Base-by-base conservation (phyloP, 352 stramenopile genomes). In the Phytopythium ostracodes region DNA sequence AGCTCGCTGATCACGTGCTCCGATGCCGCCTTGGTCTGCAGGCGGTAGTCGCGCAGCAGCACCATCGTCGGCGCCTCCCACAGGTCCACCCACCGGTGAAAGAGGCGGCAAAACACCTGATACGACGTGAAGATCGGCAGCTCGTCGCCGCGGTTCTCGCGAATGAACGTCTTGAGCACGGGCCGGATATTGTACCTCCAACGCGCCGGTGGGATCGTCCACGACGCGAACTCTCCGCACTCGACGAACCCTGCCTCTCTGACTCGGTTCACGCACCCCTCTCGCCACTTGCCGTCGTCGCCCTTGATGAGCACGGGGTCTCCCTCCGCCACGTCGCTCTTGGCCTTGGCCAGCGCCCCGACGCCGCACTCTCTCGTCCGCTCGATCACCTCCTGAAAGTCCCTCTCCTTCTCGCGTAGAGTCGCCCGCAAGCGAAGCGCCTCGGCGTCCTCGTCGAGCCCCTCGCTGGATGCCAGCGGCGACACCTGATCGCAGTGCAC, bases 51-150 rank as follows among this genome's bases (percentile, higher is more conserved):
- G 5, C 22, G 1, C 44, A 71, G 27, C 14, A 80, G 66, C n/a
- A 65, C 57, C 40, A 71, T 52, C 6, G 67, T 76, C 3, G 72
- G 72, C 14, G 49, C 12, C 12, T 69, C 57, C 72, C 75, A 84
- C 50, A 66, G 64, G 17, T 75, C 72, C 24, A 84, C 72, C 36
- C 65, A 78, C n/a, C 68, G 63, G 0, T 64, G 68, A 29, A 80
- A 70, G 7, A 85, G 65, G 61, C 75, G 75, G 65, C 67, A 75
- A 47, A 85, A 82, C 2, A 75, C 66, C 20, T 73, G 62, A 20
- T 77, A 77, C 8, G 73, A 81, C 24, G 68, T 52, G 40, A 80
- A 80, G 55, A 77, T 75, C 0, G 66, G 60, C 31, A 79, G 66
- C 42, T 79, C 72, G 27, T 77, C 69, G 9, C 71, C 67, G 17